Evolutionary conservation across 805 yeast species (phyloP).

Genomic region (Metschnikowia chrysomelidarum): DNA sequence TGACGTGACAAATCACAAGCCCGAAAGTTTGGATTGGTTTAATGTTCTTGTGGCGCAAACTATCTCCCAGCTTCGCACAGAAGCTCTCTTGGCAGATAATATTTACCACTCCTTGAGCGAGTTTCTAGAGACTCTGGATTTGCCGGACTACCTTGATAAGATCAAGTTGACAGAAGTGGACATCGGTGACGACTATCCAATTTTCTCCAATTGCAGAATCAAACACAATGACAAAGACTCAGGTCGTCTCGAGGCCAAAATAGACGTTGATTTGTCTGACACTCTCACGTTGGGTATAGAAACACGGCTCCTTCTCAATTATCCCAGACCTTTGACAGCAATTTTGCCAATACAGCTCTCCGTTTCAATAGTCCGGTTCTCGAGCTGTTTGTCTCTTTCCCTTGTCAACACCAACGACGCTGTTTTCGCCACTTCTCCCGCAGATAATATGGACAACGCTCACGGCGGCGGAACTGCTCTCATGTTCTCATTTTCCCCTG

Average conservation of each 20-base stretch:
- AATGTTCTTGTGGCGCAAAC: slow-evolving; percentile 92
- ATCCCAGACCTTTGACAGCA: slow-evolving; percentile 82
- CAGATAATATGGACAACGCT: slow-evolving; percentile 1
- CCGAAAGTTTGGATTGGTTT: slow-evolving; percentile 97
- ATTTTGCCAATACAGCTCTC: slow-evolving; percentile 80
- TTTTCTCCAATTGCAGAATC: slow-evolving; percentile 89
- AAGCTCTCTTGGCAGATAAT: slow-evolving; percentile 81
- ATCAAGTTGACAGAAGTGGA: slow-evolving; percentile 83
- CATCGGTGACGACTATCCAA: slow-evolving; percentile 93
- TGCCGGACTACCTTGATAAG: slow-evolving; percentile 79
- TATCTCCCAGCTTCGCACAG: slow-evolving; percentile 81
- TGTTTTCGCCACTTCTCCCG: slow-evolving; percentile 6
- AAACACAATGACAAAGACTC: slow-evolving; percentile 53
- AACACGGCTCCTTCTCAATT: slow-evolving; percentile 73
- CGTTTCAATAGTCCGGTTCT: slow-evolving; percentile 86
- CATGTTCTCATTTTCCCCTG: slow-evolving; percentile 89
- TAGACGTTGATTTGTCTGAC: slow-evolving; percentile 87
- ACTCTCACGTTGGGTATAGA: slow-evolving; percentile 83
- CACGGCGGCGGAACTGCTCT: slow-evolving; percentile 57
- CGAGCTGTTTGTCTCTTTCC: slow-evolving; percentile 84
- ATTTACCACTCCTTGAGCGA: slow-evolving; percentile 75
- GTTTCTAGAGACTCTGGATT: slow-evolving; percentile 56
- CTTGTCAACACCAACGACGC: slow-evolving; percentile 43
- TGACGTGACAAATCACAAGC: slow-evolving; percentile 79
- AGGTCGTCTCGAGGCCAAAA: slow-evolving; percentile 72